phyloP scores from a whole-genome alignment of 805 yeast genomes.

The Myxozyma udenii region DNA sequence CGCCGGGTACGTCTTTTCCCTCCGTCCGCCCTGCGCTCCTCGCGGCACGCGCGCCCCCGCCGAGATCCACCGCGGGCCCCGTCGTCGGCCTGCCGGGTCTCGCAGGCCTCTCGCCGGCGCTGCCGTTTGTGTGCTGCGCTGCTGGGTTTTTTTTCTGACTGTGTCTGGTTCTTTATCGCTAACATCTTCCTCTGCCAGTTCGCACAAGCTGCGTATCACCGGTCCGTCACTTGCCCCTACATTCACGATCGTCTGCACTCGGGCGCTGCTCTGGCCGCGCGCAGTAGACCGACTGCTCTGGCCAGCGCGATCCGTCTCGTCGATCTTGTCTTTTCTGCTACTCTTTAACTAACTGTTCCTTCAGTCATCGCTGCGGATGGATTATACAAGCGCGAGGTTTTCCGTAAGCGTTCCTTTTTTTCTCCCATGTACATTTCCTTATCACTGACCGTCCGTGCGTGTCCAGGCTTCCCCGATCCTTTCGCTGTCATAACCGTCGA shows the following conservation, averaged over 20 bases:
- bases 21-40: not conserved
- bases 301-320: too few species aligned
- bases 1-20: not conserved
- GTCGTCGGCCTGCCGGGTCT: too few species aligned
- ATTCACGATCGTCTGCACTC: too few species aligned
- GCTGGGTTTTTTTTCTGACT: not conserved
- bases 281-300: too few species aligned
- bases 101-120: constrained; percentile 2
- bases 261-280: too few species aligned
- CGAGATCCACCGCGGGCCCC: too few species aligned
- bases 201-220: constrained; percentile 27
- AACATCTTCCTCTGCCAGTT: constrained; percentile 8
- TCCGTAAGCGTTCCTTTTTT: constrained; percentile 47
- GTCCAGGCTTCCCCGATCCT: constrained; percentile 90
- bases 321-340: too few species aligned
- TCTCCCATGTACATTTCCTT: constrained; percentile 42
- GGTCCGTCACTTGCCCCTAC: constrained; percentile 8
- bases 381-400: constrained; percentile 89
- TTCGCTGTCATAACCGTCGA: constrained; percentile 97
- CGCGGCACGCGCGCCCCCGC: too few species aligned
- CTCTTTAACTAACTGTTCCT: not conserved
- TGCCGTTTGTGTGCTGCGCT: constrained; percentile 3
- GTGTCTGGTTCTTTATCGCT: not conserved
- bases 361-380: constrained; percentile 89
- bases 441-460: constrained; percentile 44